Evolutionary conservation across 768 basidiomycete species (phyloP), one percentile per base, ranked within the genome.

Genomic region (Galerina marginata): DNA sequence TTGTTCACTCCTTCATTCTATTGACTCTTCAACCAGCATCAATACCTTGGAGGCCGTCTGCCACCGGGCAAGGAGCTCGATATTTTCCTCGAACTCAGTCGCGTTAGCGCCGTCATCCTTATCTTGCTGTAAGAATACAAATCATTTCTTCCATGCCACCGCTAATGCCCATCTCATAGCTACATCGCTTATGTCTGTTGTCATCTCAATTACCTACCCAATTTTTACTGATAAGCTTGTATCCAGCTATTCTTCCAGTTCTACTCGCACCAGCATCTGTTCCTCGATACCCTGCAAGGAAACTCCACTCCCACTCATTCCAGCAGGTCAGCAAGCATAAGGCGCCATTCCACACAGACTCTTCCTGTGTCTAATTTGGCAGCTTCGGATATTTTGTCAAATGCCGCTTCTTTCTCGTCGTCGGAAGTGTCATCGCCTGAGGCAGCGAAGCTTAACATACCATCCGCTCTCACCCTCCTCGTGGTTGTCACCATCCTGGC

Each of bases 221-320:
- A 29, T 55, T 15, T 12, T 33, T 23, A 20, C n/a, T 59, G 23
- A 50, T 54, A n/a, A 33, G 16, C 15, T 47, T 29, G 43, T 66
- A 7, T 71, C 15, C 72, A 83, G 72, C 74, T 84, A 48, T 69
- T 80, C 62, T 84, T 85, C 73, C 83, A 84, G 65, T 82, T 85
- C 72, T 82, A 81, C 70, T 81, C 83, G 6, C 83, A 84, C 65
- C 78, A 77, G 56, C 75, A 79, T 58, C 67, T 81, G 16, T 81
- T 80, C 74, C 62, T 76, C 56, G 77, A 79, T 66, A 74, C 73
- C 10, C 62, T 69, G 10, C 72, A 72, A 56, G 67, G 67, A 20
- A 69, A 65, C n/a, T 59, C 65, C 33, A 61, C 57, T 2, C 54
- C 66, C 2, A 64, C 66, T 9, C 38, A 53, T 1, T 67, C 71